Evolutionary conservation across 208 protist species (phyloP).

Genomic region (Trypanosoma avium): DNA sequence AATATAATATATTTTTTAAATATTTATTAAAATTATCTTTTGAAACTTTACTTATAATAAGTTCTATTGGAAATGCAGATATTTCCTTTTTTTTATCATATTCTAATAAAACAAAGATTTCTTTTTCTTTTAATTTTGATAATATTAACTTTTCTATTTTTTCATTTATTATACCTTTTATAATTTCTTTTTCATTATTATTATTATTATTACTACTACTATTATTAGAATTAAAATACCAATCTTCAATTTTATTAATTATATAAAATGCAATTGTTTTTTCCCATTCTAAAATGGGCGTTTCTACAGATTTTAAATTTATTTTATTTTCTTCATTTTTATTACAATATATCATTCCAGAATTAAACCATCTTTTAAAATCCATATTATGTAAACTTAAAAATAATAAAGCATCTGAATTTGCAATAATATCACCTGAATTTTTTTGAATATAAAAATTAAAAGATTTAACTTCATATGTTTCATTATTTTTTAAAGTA

Average conservation of each 20-base stretch:
- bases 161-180: conserved; percentile 18
- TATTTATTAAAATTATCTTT: background rate
- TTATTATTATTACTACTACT: background rate
- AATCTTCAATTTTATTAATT: conserved; percentile 26
- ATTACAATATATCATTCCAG: conserved; percentile 51
- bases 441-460: conserved; percentile 72
- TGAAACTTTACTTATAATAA: background rate
- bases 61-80: background rate
- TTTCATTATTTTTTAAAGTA: conserved; percentile 26
- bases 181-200: too few relatives aligned
- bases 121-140: conserved; percentile 1
- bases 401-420: conserved; percentile 39
- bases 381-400: conserved; percentile 48
- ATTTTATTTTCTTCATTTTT: conserved; percentile 29
- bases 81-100: background rate
- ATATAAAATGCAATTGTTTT: conserved; percentile 14
- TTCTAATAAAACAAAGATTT: conserved; percentile 19
- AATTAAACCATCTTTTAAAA: conserved; percentile 64
- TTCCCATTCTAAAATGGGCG: conserved; percentile 8
- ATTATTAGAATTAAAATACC: conserved; percentile 20
- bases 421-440: conserved; percentile 39
- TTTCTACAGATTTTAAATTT: background rate
- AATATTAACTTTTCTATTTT: conserved; percentile 8
- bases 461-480: conserved; percentile 70
- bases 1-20: background rate